Evolutionary conservation across 805 yeast genomes (phyloP), one percentile per base, ranked within the genome.

Genomic region (Pichia scutulata): DNA sequence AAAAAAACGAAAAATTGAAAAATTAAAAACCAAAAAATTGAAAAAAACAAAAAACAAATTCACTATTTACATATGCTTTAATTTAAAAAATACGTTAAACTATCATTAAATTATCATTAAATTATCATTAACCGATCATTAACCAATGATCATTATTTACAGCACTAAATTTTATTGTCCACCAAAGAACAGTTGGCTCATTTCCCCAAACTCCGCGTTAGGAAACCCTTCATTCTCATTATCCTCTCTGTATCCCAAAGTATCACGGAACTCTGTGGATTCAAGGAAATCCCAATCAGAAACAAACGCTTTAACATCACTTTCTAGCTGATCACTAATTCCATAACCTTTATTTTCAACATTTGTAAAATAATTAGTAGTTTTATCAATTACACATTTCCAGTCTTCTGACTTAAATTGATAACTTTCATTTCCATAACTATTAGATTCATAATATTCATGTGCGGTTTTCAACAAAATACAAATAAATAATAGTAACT

Each of bases 401-500:
- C 53, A 50, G 43, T 46, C 49, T 7, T 46, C 47, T 3, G 19
- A 21, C 28, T 28, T 21, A 13, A 41, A 37, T 24, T 43, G 21
- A 14, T 23, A 41, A 14, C 33, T n/a, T 7, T 5, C 12, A 18
- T 39, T 25, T 14, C 16, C 26, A 7, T 22, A 24, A 16, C 13
- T 40, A 13, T 21, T 21, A 10, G 18, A n/a, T 48, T 21, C 18
- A 36, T 39, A 33, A 30, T 24, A 33, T 9, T 39, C 44, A 43
- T 51, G 49, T 4, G 46, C 37, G 1, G 56, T 37, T 14, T 61
- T 58, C 19, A 59, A 22, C 33, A 57, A 52, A 30, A 51, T 52
- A 36, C 61, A 56, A 16, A 61, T 18, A 16, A 57, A 50, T 10
- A 55, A 28, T 12, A 53, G 41, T n/a, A 57, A 22, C 37, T 60